These are phyloP conservation scores for Phtheirospermum japonicum DNA, from an alignment of 257 asterid species.

Conservation along the genomic window DNA sequence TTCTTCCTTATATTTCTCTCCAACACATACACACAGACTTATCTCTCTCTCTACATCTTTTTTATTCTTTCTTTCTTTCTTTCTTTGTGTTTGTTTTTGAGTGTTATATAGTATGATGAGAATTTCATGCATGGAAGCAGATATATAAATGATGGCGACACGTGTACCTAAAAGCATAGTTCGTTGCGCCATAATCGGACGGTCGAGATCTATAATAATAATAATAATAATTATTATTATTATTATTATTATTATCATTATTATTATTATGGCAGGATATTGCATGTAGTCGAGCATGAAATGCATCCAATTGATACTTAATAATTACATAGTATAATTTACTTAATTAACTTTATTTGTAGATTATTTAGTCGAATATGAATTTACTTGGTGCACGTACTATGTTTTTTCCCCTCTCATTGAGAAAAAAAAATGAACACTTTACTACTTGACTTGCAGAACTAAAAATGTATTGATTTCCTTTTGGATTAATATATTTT, in stretches of 20 bases:
- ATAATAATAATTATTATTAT: slow-evolving; percentile 27
- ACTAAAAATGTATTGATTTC: too few relatives aligned
- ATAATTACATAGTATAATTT: too few relatives aligned
- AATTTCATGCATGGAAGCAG: slow-evolving; percentile 80
- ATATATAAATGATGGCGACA: slow-evolving; percentile 28
- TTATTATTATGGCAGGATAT: too few relatives aligned
- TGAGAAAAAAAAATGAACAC: too few relatives aligned
- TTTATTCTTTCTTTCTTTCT: slow-evolving; percentile 15
- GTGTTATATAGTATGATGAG: slow-evolving; percentile 55
- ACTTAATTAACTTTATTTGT: too few relatives aligned
- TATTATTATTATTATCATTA: neutral
- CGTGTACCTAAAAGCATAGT: slow-evolving; percentile 52
- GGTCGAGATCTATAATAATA: slow-evolving; percentile 37
- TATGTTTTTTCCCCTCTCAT: too few relatives aligned
- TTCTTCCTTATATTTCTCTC: slow-evolving; percentile 51
- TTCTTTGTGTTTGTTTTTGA: slow-evolving; percentile 25
- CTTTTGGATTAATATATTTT: too few relatives aligned
- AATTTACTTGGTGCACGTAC: too few relatives aligned
- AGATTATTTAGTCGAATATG: too few relatives aligned
- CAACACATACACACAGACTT: slow-evolving; percentile 19
- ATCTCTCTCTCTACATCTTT: slow-evolving; percentile 28
- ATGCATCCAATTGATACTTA: too few relatives aligned
- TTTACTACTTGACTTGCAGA: too few relatives aligned
- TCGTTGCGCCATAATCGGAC: slow-evolving; percentile 32
- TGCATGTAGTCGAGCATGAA: too few relatives aligned